Base-by-base conservation (phyloP, 306 rosid genomes). In the Datisca glomerata region DNA sequence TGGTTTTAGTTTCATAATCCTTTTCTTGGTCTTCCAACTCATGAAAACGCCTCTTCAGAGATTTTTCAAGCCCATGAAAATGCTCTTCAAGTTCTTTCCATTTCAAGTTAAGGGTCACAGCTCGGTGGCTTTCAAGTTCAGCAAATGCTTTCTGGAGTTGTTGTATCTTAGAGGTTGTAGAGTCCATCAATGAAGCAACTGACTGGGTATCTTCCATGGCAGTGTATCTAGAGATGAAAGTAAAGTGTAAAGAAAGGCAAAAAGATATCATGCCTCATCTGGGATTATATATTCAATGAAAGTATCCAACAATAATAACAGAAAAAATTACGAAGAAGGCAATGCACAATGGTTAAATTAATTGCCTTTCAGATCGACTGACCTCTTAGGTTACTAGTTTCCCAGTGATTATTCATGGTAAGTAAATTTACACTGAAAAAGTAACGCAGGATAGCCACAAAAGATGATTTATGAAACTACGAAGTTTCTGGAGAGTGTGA, bases 81-180 rank as follows among this genome's bases (percentile, higher is more conserved):
- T 84, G 98, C 39, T 75, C 98, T 72, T 91, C 98, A 21, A 91
- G 78, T 67, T 91, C 96, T 64, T 80, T 91, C 98, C 98, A 91
- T 68, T 84, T 91, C 71, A 91, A 0, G 66, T 91, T 91, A 36
- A 84, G 85, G 45, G 96, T 72, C 37, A 84, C 67, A 5, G 96
- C 86, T 51, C 91, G 68, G 71, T 84, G 83, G 51, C 94, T 81
- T 72, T 91, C 96, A 56, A 91, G 98, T 64, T 91, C 98, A 64
- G 98, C 94, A 71, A 91, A 91, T 25, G 98, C 98, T 69, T 71
- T 80, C 61, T 91, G 98, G 51, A 91, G 93, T 69, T 91, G 98
- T 49, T 73, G 92, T 58, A 91, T 84, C 81, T 84, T 91, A 22
- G 94, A 80, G 47, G 84, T 58, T 19, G 98, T 84, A 51, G 81